Percentiles rank a stretch among this genome's conserved stretches.
These are phyloP conservation scores for Raddia distichophylla DNA, from an alignment of 176 grass and related monocot genomes.

Conservation along the genomic window DNA sequence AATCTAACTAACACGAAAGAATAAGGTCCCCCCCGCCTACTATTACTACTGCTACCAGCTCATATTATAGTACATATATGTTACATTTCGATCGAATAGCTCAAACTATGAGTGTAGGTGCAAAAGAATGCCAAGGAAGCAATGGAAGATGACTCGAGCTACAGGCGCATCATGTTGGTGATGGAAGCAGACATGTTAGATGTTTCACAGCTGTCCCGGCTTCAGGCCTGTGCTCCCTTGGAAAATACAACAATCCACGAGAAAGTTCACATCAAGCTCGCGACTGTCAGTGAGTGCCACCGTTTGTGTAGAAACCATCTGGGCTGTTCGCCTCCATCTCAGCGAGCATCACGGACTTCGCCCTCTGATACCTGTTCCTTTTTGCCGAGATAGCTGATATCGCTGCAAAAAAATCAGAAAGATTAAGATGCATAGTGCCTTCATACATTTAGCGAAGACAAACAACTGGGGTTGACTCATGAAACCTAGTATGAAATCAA, in stretches of 20 bases:
- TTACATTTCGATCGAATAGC: slow-evolving; percentile 33
- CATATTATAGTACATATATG: slow-evolving; percentile 19
- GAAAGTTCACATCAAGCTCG: neutral
- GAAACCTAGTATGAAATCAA: neutral
- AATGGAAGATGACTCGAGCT: slow-evolving; percentile 6
- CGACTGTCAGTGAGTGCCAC: slow-evolving; percentile 41
- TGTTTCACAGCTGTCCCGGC: slow-evolving; percentile 4
- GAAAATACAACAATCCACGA: neutral
- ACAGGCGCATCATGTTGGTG: neutral
- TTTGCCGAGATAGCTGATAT: slow-evolving; percentile 88
- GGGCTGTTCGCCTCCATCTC: slow-evolving; percentile 83
- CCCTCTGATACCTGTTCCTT: slow-evolving; percentile 95
- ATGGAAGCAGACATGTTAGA: slow-evolving; percentile 35
- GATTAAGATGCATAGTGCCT: neutral
- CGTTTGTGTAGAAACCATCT: slow-evolving; percentile 61
- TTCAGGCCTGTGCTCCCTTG: slow-evolving; percentile 15
- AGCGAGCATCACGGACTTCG: slow-evolving; percentile 90
- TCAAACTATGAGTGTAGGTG: neutral
- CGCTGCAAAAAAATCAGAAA: slow-evolving; percentile 22
- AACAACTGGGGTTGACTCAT: neutral
- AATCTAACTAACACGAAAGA: slow-evolving; percentile 16
- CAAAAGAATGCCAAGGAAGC: neutral
- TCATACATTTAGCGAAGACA: neutral
- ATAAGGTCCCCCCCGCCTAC: neutral
- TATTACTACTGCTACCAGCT: neutral